Evolutionary conservation across 768 basidiomycete species (phyloP), one percentile per base, ranked within the genome.

Genomic region (Asterophora lycoperdoides): DNA sequence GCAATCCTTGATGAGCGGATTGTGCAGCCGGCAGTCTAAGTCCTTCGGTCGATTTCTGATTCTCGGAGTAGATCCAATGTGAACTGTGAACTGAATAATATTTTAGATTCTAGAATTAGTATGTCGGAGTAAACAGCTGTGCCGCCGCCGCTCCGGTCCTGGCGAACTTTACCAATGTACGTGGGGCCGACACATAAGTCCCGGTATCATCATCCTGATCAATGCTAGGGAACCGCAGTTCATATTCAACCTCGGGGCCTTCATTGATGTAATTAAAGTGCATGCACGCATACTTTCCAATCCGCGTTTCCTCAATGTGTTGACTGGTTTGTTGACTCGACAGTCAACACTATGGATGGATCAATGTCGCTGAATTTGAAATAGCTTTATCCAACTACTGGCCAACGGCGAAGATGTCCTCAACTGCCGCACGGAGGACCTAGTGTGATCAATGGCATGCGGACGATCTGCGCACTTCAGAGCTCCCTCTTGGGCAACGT

Each of bases 221-320:
- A n/a, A 32, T 9, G 39, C 44, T 45, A 36, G 26, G 15, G 18
- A 14, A 41, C 20, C 30, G 17, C 35, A 84, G 83, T 70, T 85
- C 54, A 74, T 84, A 38, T 78, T 79, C 56, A 82, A 84, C 53
- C 83, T 83, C 1, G 76, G 78, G 23, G 77, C 76, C 1, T 84
- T 84, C 63, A 69, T 83, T 52, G 72, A 76, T 55, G 70, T 81
- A 38, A 83, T 84, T 59, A 73, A 78, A 64, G 84, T 63, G 72
- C 81, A 4, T 86, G 84, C 58, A 68, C 73, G 3, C 69, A 72
- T 48, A 69, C 69, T 0, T 73, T 72, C 54, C 70, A 74, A 54
- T 60, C 72, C 15, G 68, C 62, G 3, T 74, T 76, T 64, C 83
- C 83, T 32, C 81, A 85, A 68, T 86, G 83, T 51, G 80, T 80